Base-by-base conservation (phyloP, 2,329 filamentous ascomycete genomes). In the Calcarisporium arbuscula region DNA sequence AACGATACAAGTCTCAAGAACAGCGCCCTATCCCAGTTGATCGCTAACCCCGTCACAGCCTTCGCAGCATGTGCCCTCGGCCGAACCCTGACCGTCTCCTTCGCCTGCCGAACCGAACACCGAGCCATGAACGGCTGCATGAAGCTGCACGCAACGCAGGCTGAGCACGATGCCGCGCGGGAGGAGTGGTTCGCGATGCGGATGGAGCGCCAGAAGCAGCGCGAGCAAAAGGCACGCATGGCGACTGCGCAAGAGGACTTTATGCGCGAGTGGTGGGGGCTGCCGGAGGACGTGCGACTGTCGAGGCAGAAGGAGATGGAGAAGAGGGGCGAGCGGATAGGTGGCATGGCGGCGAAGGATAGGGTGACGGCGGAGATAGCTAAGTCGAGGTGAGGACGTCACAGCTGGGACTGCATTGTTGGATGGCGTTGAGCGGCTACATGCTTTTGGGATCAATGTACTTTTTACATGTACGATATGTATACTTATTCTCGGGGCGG, bases 101-200 rank as follows among this genome's bases (percentile, higher is more conserved):
- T 92, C 69, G 75, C 80, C 34, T 98, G 92, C 67, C 82, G 87
- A 35, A 64, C 72, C 31, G 74, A 89, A 53, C 83, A 88, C 51
- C 79, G 82, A 43, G 70, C 73, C 22, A 98, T 98, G 92, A 98
- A 98, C 65, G 72, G 68, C 42, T 98, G 92, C 67, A 95, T 98
- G 88, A 72, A 89, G 48, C 62, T 72, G 36, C 83, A 94, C 64
- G 89, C 90, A 36, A 94, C 85, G 44, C 84, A 80, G 44, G 78
- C 74, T 35, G 86, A 94, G 57, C 76, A 94, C 60, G 92, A 98
- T 64, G 80, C 78, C 17, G 92, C 92, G 44, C 72, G 92, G 34
- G 85, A 88, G 60, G 88, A 96, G 57, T 98, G 92, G 92, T 96
- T 96, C 59, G 77, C 79, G 33, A 72, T 76, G 44, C 74, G 85